phyloP scores from a whole-genome alignment of 306 rosid genomes.

The Sicyos edulis region DNA sequence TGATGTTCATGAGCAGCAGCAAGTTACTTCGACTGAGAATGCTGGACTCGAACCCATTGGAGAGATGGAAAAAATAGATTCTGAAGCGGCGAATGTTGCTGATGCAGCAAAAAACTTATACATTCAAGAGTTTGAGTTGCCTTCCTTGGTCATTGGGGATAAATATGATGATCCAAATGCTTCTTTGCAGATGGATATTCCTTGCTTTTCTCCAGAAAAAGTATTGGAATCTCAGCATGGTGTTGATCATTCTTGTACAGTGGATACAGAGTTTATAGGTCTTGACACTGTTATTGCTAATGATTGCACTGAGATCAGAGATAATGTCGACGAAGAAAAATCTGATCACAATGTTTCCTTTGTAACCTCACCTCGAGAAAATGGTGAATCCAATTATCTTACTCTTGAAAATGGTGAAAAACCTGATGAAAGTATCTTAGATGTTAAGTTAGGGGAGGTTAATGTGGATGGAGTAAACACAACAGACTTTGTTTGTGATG shows the following conservation, averaged over 20 bases:
- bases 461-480: slow-evolving; percentile 43
- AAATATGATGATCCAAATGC: slow-evolving; percentile 39
- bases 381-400: slow-evolving; percentile 33
- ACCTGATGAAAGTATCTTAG: slow-evolving; percentile 37
- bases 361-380: slow-evolving; percentile 36
- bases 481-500: slow-evolving; percentile 43
- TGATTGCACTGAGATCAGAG: slow-evolving; percentile 32
- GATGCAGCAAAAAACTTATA: slow-evolving; percentile 33
- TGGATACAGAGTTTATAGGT: slow-evolving; percentile 28
- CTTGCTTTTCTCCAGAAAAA: slow-evolving; percentile 36
- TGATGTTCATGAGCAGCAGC: slow-evolving; percentile 27
- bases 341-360: slow-evolving; percentile 32
- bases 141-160: slow-evolving; percentile 37
- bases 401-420: slow-evolving; percentile 30
- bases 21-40: slow-evolving; percentile 20
- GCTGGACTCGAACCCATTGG: slow-evolving; percentile 31
- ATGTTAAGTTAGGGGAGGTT: slow-evolving; percentile 27
- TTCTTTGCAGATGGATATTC: slow-evolving; percentile 35
- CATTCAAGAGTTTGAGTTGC: slow-evolving; percentile 34
- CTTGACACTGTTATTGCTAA: slow-evolving; percentile 33
- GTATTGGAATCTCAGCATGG: slow-evolving; percentile 37
- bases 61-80: too few species aligned
- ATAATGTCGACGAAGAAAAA: slow-evolving; percentile 34
- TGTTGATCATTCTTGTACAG: slow-evolving; percentile 28
- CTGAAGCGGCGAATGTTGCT: slow-evolving; percentile 27